Conservation (phyloP, 2,329 filamentous ascomycete species). For the Sporothrix brunneoviolacea region DNA sequence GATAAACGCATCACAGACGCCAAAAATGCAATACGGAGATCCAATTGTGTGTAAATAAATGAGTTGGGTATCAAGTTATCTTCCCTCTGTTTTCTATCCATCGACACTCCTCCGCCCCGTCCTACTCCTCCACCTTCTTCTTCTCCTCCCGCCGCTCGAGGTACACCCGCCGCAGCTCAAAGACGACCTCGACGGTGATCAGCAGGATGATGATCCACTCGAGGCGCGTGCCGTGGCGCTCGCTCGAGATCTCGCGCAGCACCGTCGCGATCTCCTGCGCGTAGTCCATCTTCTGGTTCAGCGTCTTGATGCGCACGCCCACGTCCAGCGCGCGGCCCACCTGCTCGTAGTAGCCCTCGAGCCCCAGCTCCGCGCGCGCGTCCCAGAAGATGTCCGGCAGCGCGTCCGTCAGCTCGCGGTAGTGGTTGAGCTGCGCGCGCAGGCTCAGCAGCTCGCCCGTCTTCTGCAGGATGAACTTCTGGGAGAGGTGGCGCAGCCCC, state of each 20-base stretch:
- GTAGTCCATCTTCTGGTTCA: constrained; percentile 98
- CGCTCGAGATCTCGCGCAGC: constrained; percentile 77
- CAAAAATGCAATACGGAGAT: too few species aligned
- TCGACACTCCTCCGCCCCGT: too few species aligned
- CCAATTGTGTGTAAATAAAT: too few species aligned
- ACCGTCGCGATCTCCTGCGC: constrained; percentile 91
- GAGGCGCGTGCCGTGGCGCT: constrained; percentile 79
- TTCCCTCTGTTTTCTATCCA: neutral
- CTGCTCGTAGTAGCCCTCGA: constrained; percentile 93
- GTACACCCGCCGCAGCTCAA: constrained; percentile 71
- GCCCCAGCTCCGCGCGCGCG: constrained; percentile 73
- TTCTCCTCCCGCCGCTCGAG: constrained; percentile 16
- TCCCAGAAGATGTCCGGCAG: constrained; percentile 98
- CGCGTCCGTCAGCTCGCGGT: constrained; percentile 91
- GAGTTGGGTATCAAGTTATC: neutral
- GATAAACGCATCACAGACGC: too few species aligned
- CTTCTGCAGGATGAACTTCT: constrained; percentile 81
- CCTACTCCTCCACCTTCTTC: neutral
- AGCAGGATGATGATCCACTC: constrained; percentile 96
- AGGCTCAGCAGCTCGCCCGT: constrained; percentile 87
- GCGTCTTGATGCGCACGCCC: constrained; percentile 76
- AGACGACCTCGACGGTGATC: constrained; percentile 85
- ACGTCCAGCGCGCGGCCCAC: constrained; percentile 88
- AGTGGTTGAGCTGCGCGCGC: constrained; percentile 89
- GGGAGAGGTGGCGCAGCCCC: constrained; percentile 51